These are phyloP conservation scores for Auricularia cornea DNA, from an alignment of 768 basidiomycete species.

Conservation along the genomic window DNA sequence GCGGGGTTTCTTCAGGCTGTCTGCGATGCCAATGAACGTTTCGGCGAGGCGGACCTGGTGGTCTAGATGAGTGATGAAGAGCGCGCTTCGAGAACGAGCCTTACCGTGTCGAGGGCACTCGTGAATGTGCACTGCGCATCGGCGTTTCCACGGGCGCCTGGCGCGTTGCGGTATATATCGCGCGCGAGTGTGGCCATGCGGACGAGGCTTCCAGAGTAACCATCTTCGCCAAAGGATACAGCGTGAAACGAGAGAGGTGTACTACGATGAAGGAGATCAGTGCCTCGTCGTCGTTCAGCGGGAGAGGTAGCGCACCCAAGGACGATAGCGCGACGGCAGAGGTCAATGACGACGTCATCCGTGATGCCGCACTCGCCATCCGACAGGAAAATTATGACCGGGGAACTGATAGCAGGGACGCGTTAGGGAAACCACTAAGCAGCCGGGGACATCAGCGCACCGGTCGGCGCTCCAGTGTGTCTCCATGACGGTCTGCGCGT, in stretches of 20 bases:
- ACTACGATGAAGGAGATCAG: constrained; percentile 21
- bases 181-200: constrained; percentile 47
- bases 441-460: too few relatives aligned
- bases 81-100: constrained; percentile 3
- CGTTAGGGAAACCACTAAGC: too few relatives aligned
- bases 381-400: constrained; percentile 49
- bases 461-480: constrained; percentile 42
- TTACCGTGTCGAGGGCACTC: constrained; percentile 44
- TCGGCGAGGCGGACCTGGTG: constrained; percentile 44
- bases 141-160: constrained; percentile 23
- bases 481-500: constrained; percentile 32
- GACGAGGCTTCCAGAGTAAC: constrained; percentile 22
- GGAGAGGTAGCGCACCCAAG: constrained; percentile 31
- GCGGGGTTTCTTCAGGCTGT: constrained; percentile 48
- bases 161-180: constrained; percentile 37
- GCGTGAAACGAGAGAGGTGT: constrained; percentile 51
- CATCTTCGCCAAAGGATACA: constrained; percentile 41
- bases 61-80: not conserved
- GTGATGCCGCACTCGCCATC: constrained; percentile 41
- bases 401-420: too few relatives aligned
- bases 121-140: constrained; percentile 39
- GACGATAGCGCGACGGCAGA: constrained; percentile 36
- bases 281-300: not conserved
- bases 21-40: constrained; percentile 50
- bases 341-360: constrained; percentile 30